Evolutionary conservation across 2,329 filamentous ascomycete genomes (phyloP), one percentile per base, ranked within the genome.

Genomic region (Aurifilum marmelostoma): DNA sequence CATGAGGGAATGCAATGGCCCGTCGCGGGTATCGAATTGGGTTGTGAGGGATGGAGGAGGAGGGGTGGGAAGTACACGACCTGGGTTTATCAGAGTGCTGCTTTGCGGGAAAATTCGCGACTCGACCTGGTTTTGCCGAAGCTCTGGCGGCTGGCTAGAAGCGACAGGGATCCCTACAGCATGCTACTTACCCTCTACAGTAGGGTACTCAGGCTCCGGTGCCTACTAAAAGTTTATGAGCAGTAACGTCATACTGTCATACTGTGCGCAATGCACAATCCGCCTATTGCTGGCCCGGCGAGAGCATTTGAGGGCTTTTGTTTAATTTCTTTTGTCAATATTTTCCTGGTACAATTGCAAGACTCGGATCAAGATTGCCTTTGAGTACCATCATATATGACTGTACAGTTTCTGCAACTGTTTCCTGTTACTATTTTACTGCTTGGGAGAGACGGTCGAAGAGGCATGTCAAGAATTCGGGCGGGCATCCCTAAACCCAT

Each of bases 1-100:
- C 88, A 91, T 91, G 83, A 84, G 83, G 82, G 81, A 83, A 82
- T 84, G 79, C 78, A 79, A 80, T 80, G 79, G 79, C 81, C 78
- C 78, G 74, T 73, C 29, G 52, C 39, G 29, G 64, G 63, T 24
- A 56, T 66, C 54, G 66, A 60, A 52, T 62, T 63, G 63, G 50
- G 43, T 61, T 66, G 24, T 68, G 68, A 59, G 54, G 64, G 52
- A 32, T 56, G 27, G 24, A 32, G 63, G 41, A 32, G 54, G 66
- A 34, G 52, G 24, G 16, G 63, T 21, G 24, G 54, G 59, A 41
- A 37, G 64, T 66, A 67, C 41, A 58, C 21, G 39, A 52, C 63
- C 60, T 39, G 60, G 50, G n/a, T n/a, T 47, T 29, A 52, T 47
- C 52, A 47, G 43, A 62, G 62, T 69, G 67, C 52, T 71, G 68